Base-by-base conservation (phyloP, 2,329 filamentous ascomycete genomes). In the Hysterium pulicare region DNA sequence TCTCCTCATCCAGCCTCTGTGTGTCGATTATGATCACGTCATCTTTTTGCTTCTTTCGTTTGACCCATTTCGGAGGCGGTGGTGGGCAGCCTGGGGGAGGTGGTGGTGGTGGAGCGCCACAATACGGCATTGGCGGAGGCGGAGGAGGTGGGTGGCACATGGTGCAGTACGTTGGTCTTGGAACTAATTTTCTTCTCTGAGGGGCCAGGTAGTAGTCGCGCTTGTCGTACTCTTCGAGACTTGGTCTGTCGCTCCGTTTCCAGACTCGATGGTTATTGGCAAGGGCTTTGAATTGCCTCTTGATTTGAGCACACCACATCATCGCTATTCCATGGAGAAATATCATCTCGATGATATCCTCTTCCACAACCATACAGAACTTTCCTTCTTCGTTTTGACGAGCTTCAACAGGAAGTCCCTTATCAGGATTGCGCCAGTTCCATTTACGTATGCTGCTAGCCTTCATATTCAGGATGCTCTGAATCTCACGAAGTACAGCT, bases 321-420 rank as follows among this genome's bases (percentile, higher is more conserved):
- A 51, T 44, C 0, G 57, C 57, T 7, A 51, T 32, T n/a, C 38
- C 46, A 32, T 59, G 56, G 5, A 62, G 45, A 37, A 58, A 60
- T 0, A 64, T 33, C 47, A 53, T 52, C 26, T 62, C 59, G 16
- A 60, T 44, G 5, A 63, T 44, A 16, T 55, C 53, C 40, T 62
- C 58, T 11, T 62, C 56, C 4, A 56, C 41, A 2, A 37, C 42
- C 23, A 62, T 57, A 38, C 48, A 49, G 37, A 54, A 53, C 20
- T 56, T 45, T 1, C 59, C 58, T 10, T 60, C 49, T 1, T 31
- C 10, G 26, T 58, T 52, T 15, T 54, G 46, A 10, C 47, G 53
- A 5, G 52, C 49, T 16, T 47, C 48, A 20, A 64, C 50, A 13
- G 50, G 44, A 3, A 61, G 42, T 4, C 61, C 61, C 11, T 50